phyloP scores from a whole-genome alignment of 2,329 filamentous ascomycete genomes.

The Cercospora zeae-maydis region DNA sequence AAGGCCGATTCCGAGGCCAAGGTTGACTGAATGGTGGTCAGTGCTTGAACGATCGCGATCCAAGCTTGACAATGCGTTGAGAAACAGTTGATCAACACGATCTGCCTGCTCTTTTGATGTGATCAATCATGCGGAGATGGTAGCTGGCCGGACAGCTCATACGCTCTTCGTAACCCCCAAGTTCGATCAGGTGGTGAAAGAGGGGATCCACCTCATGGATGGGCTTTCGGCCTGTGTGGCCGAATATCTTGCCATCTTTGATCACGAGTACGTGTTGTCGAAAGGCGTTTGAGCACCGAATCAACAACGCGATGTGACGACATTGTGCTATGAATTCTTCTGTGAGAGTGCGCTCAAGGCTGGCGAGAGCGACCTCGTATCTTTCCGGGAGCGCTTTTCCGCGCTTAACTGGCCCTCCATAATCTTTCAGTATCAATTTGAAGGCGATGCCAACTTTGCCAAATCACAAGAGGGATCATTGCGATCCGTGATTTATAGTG shows the following conservation, averaged over 20 bases:
- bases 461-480: neutral
- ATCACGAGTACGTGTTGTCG: too few species aligned
- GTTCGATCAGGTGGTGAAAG: neutral
- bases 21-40: neutral
- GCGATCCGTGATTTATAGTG: neutral
- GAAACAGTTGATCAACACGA: neutral
- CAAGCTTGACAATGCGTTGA: neutral
- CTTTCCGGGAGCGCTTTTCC: neutral
- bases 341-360: neutral
- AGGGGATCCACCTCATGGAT: neutral
- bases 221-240: neutral
- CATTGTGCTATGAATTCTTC: neutral
- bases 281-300: neutral
- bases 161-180: neutral
- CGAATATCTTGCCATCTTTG: too few species aligned
- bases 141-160: neutral
- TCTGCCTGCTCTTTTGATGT: neutral
- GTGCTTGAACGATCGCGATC: neutral
- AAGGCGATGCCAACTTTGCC: constrained; percentile 2
- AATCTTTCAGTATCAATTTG: neutral
- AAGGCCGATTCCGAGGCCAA: neutral
- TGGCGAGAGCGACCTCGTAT: neutral
- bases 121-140: neutral
- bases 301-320: neutral
- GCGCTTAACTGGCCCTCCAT: neutral